Evolutionary conservation across 192 early-diverging fungal genomes (phyloP).

Genomic region (Coemansia sp.): DNA sequence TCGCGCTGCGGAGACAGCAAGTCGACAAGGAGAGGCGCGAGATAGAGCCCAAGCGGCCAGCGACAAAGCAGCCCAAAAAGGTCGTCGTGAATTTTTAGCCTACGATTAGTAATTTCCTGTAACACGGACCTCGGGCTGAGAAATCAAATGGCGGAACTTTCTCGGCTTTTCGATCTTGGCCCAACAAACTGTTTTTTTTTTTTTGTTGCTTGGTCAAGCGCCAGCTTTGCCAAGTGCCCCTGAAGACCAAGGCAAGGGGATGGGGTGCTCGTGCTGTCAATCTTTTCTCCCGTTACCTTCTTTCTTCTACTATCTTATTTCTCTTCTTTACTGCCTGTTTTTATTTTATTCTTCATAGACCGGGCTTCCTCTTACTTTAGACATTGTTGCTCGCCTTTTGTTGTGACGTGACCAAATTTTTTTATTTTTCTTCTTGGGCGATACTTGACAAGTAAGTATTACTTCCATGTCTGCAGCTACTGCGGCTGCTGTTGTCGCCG

Average conservation of each 20-base stretch:
- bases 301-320: not conserved
- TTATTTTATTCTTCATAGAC: not conserved
- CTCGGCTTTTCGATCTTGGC: not conserved
- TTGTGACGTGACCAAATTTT: not conserved
- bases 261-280: not conserved
- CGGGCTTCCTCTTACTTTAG: not conserved
- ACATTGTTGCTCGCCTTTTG: too few relatives aligned
- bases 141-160: not conserved
- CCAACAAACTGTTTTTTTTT: too few relatives aligned
- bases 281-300: not conserved
- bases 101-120: not conserved
- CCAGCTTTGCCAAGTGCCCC: too few relatives aligned
- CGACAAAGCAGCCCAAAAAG: constrained; percentile 19
- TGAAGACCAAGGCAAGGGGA: not conserved
- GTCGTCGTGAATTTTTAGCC: constrained; percentile 28
- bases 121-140: not conserved
- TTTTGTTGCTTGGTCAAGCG: too few relatives aligned
- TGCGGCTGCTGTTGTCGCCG: not conserved
- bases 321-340: not conserved
- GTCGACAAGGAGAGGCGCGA: constrained; percentile 29
- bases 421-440: not conserved
- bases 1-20: constrained; percentile 39
- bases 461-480: not conserved
- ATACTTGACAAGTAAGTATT: not conserved
- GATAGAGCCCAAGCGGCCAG: not conserved